phyloP scores from a whole-genome alignment of 164 flowering plant genomes.

The Macadamia integrifolia region DNA sequence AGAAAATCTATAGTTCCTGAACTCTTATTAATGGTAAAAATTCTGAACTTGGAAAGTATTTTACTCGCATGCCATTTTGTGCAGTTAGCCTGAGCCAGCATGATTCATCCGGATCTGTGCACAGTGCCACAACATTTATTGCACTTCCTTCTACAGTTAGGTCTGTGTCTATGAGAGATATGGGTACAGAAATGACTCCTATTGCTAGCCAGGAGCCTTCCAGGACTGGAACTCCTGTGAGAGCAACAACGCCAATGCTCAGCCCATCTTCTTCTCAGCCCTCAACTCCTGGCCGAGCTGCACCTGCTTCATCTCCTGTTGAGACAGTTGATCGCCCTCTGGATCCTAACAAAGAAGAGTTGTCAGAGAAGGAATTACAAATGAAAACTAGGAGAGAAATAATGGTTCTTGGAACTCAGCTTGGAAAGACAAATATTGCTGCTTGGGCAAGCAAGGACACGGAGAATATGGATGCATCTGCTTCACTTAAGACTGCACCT shows the following conservation, averaged over 20 bases:
- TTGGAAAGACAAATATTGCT: conserved; percentile 82
- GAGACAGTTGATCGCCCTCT: conserved; percentile 13
- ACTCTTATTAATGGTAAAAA: not conserved
- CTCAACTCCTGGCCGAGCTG: conserved; percentile 60
- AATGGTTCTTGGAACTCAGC: conserved; percentile 68
- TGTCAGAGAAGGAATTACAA: conserved; percentile 72
- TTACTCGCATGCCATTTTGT: not conserved
- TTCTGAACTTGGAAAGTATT: not conserved
- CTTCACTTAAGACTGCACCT: conserved; percentile 34
- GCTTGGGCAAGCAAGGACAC: conserved; percentile 91
- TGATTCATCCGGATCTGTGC: conserved; percentile 51
- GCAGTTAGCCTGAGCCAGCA: conserved; percentile 74
- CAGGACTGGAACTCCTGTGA: conserved; percentile 80
- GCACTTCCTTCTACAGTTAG: conserved; percentile 78
- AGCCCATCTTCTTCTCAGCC: conserved; percentile 71
- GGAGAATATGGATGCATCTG: conserved; percentile 55
- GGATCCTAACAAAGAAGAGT: conserved; percentile 29
- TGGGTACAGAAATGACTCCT: conserved; percentile 99
- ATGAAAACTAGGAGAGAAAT: conserved; percentile 83
- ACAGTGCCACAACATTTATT: conserved; percentile 54
- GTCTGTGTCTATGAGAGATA: conserved; percentile 94
- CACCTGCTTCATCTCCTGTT: conserved; percentile 32
- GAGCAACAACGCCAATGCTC: conserved; percentile 67
- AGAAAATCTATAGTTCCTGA: not conserved
- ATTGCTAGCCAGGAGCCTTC: conserved; percentile 94